phyloP scores from a whole-genome alignment of 192 early-diverging fungal genomes.

The Coemansia sp. region DNA sequence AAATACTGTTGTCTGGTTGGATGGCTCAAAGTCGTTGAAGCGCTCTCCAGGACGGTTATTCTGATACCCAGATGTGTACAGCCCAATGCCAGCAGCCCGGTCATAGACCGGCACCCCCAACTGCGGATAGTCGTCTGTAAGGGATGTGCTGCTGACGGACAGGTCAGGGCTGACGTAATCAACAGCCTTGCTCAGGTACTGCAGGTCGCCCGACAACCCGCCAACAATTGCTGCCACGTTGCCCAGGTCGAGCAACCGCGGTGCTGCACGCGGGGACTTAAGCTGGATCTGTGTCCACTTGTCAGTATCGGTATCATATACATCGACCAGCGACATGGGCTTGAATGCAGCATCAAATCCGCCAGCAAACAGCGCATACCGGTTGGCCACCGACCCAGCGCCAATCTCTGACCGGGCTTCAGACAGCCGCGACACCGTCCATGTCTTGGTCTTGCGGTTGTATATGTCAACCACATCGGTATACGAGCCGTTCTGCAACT shows the following conservation, averaged over 20 bases:
- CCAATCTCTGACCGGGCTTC: constrained; percentile 27
- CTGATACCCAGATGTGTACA: constrained; percentile 41
- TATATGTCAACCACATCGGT: constrained; percentile 49
- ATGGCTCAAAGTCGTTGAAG: constrained; percentile 51
- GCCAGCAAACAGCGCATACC: constrained; percentile 53
- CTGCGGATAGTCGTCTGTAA: constrained; percentile 27
- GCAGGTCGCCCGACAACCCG: constrained; percentile 46
- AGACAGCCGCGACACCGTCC: constrained; percentile 36
- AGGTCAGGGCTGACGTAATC: constrained; percentile 35
- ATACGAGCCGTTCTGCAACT: constrained; percentile 32
- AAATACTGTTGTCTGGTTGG: constrained; percentile 40
- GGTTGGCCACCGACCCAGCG: constrained; percentile 35
- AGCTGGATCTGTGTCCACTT: constrained; percentile 34
- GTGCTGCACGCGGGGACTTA: constrained; percentile 23
- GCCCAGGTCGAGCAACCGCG: constrained; percentile 39
- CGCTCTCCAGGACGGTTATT: constrained; percentile 47
- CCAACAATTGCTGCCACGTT: constrained; percentile 26
- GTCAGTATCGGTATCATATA: constrained; percentile 38
- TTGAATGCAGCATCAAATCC: constrained; percentile 34
- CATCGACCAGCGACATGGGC: constrained; percentile 41
- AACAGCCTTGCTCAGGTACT: constrained; percentile 48
- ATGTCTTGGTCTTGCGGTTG: constrained; percentile 24
- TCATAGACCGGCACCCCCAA: constrained; percentile 35
- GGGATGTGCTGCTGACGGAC: constrained; percentile 8
- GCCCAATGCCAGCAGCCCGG: constrained; percentile 16